phyloP scores from a whole-genome alignment of 169 alveolate genomes.

The Sarcocystis neurona region DNA sequence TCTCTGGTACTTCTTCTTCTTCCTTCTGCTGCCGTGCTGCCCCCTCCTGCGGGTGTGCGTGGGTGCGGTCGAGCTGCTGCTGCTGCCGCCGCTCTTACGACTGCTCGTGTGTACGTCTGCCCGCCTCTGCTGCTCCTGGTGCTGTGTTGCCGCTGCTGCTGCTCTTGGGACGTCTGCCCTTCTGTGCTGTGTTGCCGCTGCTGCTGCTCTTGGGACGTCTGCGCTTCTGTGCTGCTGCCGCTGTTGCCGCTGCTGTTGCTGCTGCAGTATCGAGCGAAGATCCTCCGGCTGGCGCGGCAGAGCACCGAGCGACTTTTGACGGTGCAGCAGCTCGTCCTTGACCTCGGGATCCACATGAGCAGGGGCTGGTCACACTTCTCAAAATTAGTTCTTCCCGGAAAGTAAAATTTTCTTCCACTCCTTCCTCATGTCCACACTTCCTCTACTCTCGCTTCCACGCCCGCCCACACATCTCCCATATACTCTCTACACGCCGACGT shows the following conservation, averaged over 20 bases:
- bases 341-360: conserved; percentile 44
- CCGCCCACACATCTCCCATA: too few relatives aligned
- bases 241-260: not conserved
- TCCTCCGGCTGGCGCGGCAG: conserved; percentile 1
- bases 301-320: conserved; percentile 20
- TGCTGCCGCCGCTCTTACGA: too few relatives aligned
- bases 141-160: too few relatives aligned
- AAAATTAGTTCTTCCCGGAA: conserved; percentile 13
- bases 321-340: conserved; percentile 38
- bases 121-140: too few relatives aligned
- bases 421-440: not conserved
- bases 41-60: too few relatives aligned
- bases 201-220: not conserved
- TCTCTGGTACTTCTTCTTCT: not conserved
- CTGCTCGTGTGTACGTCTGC: too few relatives aligned
- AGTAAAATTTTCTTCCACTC: not conserved
- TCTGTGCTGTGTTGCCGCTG: too few relatives aligned
- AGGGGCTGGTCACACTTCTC: conserved; percentile 38
- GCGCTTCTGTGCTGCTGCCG: not conserved
- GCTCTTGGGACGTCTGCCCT: too few relatives aligned
- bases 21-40: too few relatives aligned
- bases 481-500: too few relatives aligned
- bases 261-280: conserved; percentile 16
- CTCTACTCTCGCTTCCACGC: too few relatives aligned
- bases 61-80: too few relatives aligned